A percentile compares a stretch with the other conserved stretches of the same genome.
These are phyloP conservation scores for Cutaneotrichosporon cavernicola DNA, from an alignment of 1,284 basidiomycete genomes.

Conservation along the genomic window DNA sequence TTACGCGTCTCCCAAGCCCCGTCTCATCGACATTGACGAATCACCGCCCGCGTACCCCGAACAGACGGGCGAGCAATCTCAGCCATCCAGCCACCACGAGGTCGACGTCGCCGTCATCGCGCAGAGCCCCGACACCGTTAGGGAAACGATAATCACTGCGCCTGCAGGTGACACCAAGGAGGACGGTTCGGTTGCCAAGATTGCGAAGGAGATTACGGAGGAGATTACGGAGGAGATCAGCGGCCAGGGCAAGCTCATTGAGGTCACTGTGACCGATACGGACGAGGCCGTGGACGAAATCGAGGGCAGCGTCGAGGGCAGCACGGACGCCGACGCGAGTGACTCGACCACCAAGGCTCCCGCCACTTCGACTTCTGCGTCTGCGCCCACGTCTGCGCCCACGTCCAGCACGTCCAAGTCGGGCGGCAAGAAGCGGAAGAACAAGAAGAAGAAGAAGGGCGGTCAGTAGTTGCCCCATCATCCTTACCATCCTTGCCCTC, in stretches of 20 bases:
- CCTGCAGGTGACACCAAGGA: slow-evolving; percentile 6
- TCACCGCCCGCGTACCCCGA: background rate
- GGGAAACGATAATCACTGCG: background rate
- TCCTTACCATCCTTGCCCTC: background rate
- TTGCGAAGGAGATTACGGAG: background rate
- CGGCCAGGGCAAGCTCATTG: slow-evolving; percentile 1
- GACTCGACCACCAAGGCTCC: slow-evolving; percentile 3
- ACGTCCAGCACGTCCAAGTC: background rate
- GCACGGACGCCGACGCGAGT: slow-evolving; percentile 9
- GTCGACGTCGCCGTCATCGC: slow-evolving; percentile 6
- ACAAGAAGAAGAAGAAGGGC: slow-evolving; percentile 20
- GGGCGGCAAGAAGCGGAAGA: slow-evolving; percentile 11
- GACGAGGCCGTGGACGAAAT: background rate
- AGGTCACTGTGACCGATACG: slow-evolving; percentile 2
- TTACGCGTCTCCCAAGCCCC: slow-evolving; percentile 1
- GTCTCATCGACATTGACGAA: slow-evolving; percentile 7
- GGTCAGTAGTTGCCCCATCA: slow-evolving; percentile 14
- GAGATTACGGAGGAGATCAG: background rate
- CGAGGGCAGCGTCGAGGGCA: background rate
- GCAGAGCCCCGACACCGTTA: background rate
- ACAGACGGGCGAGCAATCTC: background rate
- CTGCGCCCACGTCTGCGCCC: background rate
- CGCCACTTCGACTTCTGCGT: background rate
- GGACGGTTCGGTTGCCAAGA: slow-evolving; percentile 1
- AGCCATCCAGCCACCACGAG: background rate